These are phyloP conservation scores for Hibiscus syriacus DNA, from an alignment of 345 rosid species.

Conservation along the genomic window DNA sequence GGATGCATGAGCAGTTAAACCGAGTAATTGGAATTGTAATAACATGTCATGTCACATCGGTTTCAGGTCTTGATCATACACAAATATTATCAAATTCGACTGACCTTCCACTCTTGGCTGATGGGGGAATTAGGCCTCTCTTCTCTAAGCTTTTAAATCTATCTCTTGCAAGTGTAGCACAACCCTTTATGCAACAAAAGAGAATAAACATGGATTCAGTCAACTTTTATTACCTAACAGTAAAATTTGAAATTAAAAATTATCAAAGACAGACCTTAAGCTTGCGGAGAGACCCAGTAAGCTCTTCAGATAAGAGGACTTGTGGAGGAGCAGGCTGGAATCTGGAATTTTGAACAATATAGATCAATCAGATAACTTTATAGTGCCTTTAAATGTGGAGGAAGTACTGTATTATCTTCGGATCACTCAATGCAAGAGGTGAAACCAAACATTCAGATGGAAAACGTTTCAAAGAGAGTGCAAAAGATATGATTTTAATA, in stretches of 20 bases:
- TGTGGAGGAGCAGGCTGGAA: constrained; percentile 80
- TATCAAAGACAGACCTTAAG: constrained; percentile 46
- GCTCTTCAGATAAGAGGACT: constrained; percentile 84
- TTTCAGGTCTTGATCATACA: not conserved
- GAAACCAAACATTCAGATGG: not conserved
- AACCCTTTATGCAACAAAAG: constrained; percentile 40
- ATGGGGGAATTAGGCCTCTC: constrained; percentile 74
- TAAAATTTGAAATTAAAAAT: constrained; percentile 8
- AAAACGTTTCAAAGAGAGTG: not conserved
- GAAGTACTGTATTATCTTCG: not conserved
- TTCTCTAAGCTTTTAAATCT: constrained; percentile 87
- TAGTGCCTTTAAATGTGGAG: not conserved
- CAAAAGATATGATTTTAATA: not conserved
- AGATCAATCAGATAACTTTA: not conserved
- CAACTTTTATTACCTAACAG: not conserved
- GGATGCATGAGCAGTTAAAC: not conserved
- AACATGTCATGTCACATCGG: not conserved
- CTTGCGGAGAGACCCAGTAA: constrained; percentile 84
- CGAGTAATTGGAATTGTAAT: not conserved
- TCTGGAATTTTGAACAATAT: constrained; percentile 24
- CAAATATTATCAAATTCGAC: constrained; percentile 12
- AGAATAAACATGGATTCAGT: not conserved
- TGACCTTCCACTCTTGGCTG: constrained; percentile 54
- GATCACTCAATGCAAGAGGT: not conserved
- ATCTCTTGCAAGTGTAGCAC: constrained; percentile 79